Conservation (phyloP, 208 protist species). For the Angomonas deanei region DNA sequence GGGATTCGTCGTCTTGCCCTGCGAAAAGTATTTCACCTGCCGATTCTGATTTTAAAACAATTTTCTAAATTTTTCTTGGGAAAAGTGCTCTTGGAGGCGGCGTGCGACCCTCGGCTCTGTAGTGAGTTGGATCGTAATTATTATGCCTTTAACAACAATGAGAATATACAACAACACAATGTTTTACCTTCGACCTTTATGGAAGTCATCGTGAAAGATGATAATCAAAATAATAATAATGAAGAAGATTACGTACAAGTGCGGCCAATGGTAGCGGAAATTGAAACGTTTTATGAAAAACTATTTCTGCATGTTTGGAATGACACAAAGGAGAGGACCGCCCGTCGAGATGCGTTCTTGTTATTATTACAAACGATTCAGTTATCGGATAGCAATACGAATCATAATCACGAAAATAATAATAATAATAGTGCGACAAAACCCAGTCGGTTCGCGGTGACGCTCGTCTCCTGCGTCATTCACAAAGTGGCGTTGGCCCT, state of each 20-base stretch:
- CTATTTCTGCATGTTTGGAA: slow-evolving; percentile 28
- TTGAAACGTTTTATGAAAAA: slow-evolving; percentile 67
- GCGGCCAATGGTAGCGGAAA: slow-evolving; percentile 43
- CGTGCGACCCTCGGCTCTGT: slow-evolving; percentile 62
- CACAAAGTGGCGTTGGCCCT: slow-evolving; percentile 35
- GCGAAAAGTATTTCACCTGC: slow-evolving; percentile 49
- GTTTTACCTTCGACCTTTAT: slow-evolving; percentile 41
- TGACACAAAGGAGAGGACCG: too few relatives aligned
- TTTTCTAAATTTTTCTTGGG: slow-evolving; percentile 69
- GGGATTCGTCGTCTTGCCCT: slow-evolving; percentile 70
- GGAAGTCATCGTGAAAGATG: slow-evolving; percentile 65
- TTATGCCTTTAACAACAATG: not conserved
- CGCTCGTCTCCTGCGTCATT: slow-evolving; percentile 49
- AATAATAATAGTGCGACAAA: too few relatives aligned
- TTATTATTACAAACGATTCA: slow-evolving; percentile 17
- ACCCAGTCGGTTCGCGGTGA: slow-evolving; percentile 48
- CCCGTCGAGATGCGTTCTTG: slow-evolving; percentile 14
- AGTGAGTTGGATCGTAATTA: slow-evolving; percentile 56
- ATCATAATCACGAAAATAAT: too few relatives aligned
- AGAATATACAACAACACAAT: too few relatives aligned
- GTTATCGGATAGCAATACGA: too few relatives aligned
- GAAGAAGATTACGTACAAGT: slow-evolving; percentile 27
- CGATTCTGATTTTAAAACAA: slow-evolving; percentile 25
- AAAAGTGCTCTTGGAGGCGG: slow-evolving; percentile 35
- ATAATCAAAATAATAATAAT: slow-evolving; percentile 16